phyloP scores from a whole-genome alignment of 2,329 filamentous ascomycete genomes.

The Neofusicoccum laricinum region DNA sequence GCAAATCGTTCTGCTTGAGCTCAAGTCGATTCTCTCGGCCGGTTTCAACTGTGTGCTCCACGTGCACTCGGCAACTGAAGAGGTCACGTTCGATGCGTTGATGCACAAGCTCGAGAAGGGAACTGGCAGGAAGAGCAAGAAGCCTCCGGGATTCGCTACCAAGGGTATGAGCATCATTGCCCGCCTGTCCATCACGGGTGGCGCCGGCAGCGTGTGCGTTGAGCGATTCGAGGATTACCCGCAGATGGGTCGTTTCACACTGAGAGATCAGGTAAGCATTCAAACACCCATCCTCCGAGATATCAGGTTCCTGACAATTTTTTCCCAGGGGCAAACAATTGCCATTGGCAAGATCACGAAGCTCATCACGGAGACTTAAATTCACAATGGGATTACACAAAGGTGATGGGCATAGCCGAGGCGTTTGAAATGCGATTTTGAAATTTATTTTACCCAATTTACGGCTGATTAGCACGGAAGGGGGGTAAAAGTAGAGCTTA shows the following conservation, averaged over 20 bases:
- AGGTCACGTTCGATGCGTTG: slow-evolving; percentile 85
- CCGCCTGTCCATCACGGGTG: slow-evolving; percentile 80
- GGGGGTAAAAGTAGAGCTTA: not conserved
- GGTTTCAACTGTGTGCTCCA: slow-evolving; percentile 98
- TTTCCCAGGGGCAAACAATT: slow-evolving; percentile 86
- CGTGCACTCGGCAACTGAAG: slow-evolving; percentile 95
- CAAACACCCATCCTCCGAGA: too few relatives aligned
- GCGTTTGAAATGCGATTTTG: slow-evolving; percentile 2
- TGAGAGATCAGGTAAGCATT: slow-evolving; percentile 23
- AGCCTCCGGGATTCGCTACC: slow-evolving; percentile 84
- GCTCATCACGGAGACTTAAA: slow-evolving; percentile 54
- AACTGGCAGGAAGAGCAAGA: slow-evolving; percentile 89
- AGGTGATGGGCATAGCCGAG: slow-evolving; percentile 7
- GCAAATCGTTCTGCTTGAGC: slow-evolving; percentile 90
- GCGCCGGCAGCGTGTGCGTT: slow-evolving; percentile 82
- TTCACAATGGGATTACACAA: not conserved
- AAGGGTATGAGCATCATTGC: slow-evolving; percentile 86
- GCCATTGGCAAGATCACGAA: slow-evolving; percentile 99
- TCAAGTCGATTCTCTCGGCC: slow-evolving; percentile 89
- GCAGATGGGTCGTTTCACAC: slow-evolving; percentile 50
- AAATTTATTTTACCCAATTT: not conserved
- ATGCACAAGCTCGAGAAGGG: slow-evolving; percentile 95
- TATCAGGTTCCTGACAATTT: slow-evolving; percentile 25
- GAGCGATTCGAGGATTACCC: slow-evolving; percentile 95
- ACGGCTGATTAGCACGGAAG: not conserved